Base-by-base conservation (phyloP, 768 basidiomycete species). In the Tricholoma matsutake region DNA sequence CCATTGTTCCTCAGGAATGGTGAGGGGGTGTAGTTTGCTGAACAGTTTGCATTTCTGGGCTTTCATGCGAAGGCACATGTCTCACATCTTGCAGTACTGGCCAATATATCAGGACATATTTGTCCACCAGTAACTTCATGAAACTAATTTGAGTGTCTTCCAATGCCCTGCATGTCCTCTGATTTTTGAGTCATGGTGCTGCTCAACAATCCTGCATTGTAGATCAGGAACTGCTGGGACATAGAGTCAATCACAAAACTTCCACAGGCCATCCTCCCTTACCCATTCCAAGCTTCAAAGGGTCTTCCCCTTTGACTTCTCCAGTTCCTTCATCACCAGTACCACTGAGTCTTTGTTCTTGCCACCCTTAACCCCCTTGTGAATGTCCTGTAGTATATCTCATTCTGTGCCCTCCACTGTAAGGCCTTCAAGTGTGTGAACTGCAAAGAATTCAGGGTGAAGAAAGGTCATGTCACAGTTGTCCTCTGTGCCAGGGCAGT, bases 111-210 rank as follows among this genome's bases (percentile, higher is more conserved):
- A n/a, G n/a, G n/a, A n/a, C 29, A 71, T 58, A 4, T 53, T 31
- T 0, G 65, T 62, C 71, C 69, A 72, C 64, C 65, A 71, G 41
- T 69, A 73, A 31, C 75, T 58, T 3, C 22, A 25, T 25, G 22
- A 53, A 11, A 78, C 65, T 0, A 76, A 51, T 31, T 76, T 67
- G 6, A 61, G 28, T 0, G 75, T 78, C 47, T 73, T 76, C 7
- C 34, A 35, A 1, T 5, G 4, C 4, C 34, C 4, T 2, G 34
- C 34, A 35, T 35, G 34, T 25, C 22, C 22, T 25, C 22, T 25
- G 22, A 25, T 25, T 25, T 25, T 25, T 25, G 22, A 25, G 3
- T 25, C 1, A 3, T 25, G 22, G 3, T 25, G 22, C 3, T 25
- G 22, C 3, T 25, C 22, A 1, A 3, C 22, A 25, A 25, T 25